A percentile compares a stretch with the other conserved stretches of the same genome.
Evolutionary conservation across 225 moss, liverwort and hornwort genomes (phyloP).

Genomic region (Rhytidiadelphus loreus): DNA sequence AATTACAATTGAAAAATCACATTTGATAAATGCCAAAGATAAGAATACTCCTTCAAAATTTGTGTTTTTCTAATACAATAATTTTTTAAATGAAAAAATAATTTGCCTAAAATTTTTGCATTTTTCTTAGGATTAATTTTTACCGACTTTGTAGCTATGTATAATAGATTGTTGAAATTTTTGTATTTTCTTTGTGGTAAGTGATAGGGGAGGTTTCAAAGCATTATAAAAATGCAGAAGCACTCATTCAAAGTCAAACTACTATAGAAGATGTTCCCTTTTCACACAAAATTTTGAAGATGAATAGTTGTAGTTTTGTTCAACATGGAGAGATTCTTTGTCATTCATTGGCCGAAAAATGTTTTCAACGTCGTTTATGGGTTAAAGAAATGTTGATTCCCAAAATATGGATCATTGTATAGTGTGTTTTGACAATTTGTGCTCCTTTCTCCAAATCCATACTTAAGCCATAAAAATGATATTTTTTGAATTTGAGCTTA

Average conservation of each 20-base stretch:
- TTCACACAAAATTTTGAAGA: too few relatives aligned
- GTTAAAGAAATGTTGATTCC: too few relatives aligned
- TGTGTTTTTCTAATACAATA: not conserved
- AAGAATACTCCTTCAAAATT: accelerated
- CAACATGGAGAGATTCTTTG: too few relatives aligned
- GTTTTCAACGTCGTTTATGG: too few relatives aligned
- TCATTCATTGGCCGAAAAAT: too few relatives aligned
- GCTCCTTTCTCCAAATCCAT: not conserved
- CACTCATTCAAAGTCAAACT: too few relatives aligned
- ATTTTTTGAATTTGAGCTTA: not conserved
- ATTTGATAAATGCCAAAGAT: not conserved
- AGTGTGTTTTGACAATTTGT: not conserved
- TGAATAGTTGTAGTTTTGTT: too few relatives aligned
- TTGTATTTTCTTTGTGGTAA: not conserved
- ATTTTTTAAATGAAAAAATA: not conserved
- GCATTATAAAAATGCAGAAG: too few relatives aligned
- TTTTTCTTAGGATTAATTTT: not conserved
- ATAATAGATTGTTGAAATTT: not conserved
- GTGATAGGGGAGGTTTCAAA: not conserved
- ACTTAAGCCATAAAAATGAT: not conserved
- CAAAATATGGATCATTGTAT: not conserved
- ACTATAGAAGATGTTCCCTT: too few relatives aligned
- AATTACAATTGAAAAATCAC: too few relatives aligned
- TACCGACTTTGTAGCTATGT: accelerated
- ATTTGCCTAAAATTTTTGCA: not conserved